Evolutionary conservation across 805 yeast species (phyloP).

Genomic region (Metschnikowia baotianmanensis): DNA sequence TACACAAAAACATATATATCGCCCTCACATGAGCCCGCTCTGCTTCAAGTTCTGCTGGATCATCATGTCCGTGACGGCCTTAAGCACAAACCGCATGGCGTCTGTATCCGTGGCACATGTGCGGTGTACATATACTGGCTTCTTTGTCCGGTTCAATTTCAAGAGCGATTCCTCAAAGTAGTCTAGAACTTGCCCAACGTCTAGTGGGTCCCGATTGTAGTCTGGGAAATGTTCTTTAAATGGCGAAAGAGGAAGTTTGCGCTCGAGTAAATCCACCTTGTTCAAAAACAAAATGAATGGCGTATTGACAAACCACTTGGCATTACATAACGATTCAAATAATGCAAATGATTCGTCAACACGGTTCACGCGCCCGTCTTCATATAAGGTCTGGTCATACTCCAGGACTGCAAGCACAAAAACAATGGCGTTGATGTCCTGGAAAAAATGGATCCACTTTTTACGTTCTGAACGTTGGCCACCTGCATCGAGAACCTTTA

Average conservation of each 20-base stretch:
- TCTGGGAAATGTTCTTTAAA: slow-evolving; percentile 75
- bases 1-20: slow-evolving; percentile 13
- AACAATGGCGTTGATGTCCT: slow-evolving; percentile 81
- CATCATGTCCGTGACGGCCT: slow-evolving; percentile 90
- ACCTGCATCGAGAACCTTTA: slow-evolving; percentile 90
- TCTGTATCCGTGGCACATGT: slow-evolving; percentile 95
- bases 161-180: slow-evolving; percentile 71
- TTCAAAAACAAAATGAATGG: slow-evolving; percentile 89
- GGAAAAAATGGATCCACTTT: slow-evolving; percentile 95
- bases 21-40: slow-evolving; percentile 62
- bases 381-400: slow-evolving; percentile 88
- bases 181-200: slow-evolving; percentile 62
- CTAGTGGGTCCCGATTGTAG: slow-evolving; percentile 59
- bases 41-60: slow-evolving; percentile 77
- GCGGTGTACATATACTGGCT: slow-evolving; percentile 84
- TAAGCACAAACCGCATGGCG: slow-evolving; percentile 84
- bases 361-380: slow-evolving; percentile 84
- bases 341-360: slow-evolving; percentile 86
- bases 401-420: slow-evolving; percentile 90
- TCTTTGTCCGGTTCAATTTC: slow-evolving; percentile 58
- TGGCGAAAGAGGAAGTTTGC: slow-evolving; percentile 65
- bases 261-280: slow-evolving; percentile 78
- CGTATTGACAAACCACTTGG: slow-evolving; percentile 79
- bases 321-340: slow-evolving; percentile 80
- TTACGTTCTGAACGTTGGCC: slow-evolving; percentile 91